Conservation (phyloP, 495 filamentous ascomycete genomes). For the Xylaria longipes region DNA sequence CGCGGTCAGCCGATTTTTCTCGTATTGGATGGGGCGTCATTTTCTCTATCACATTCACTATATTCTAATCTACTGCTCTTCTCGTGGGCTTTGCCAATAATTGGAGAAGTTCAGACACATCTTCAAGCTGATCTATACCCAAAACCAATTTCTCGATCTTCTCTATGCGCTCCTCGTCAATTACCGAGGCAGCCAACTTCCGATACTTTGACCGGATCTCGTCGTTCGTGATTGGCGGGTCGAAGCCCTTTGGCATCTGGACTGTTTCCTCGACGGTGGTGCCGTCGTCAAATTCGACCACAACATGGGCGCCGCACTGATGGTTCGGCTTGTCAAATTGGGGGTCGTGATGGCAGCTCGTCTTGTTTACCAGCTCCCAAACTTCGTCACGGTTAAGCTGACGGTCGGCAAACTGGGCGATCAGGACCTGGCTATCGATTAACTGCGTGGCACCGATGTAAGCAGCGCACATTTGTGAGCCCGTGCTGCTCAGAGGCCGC, state of each 20-base stretch:
- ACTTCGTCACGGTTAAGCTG: conserved; percentile 47
- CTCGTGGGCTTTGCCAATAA: conserved; percentile 1
- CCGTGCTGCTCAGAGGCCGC: conserved; percentile 46
- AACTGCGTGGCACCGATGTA: conserved; percentile 53
- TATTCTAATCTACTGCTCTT: conserved; percentile 12
- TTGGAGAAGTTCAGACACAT: conserved; percentile 17
- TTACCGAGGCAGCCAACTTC: conserved; percentile 36
- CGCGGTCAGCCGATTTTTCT: neutral
- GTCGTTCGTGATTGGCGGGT: conserved; percentile 43
- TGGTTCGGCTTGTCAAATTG: conserved; percentile 35
- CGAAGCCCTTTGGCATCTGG: conserved; percentile 32
- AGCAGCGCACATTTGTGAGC: conserved; percentile 53
- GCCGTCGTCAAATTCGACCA: conserved; percentile 37
- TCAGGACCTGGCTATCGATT: conserved; percentile 47
- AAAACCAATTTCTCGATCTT: conserved; percentile 46
- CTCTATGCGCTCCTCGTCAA: conserved; percentile 36
- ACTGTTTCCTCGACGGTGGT: conserved; percentile 32
- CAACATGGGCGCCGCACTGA: conserved; percentile 17
- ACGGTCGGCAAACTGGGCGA: conserved; percentile 41
- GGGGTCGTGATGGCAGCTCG: conserved; percentile 41
- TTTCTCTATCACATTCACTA: neutral
- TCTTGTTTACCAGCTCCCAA: conserved; percentile 48
- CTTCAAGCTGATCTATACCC: conserved; percentile 19
- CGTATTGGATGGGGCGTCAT: neutral
- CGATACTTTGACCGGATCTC: conserved; percentile 47